Base-by-base conservation (phyloP, 2,329 filamentous ascomycete species). In the Beauveria australis region DNA sequence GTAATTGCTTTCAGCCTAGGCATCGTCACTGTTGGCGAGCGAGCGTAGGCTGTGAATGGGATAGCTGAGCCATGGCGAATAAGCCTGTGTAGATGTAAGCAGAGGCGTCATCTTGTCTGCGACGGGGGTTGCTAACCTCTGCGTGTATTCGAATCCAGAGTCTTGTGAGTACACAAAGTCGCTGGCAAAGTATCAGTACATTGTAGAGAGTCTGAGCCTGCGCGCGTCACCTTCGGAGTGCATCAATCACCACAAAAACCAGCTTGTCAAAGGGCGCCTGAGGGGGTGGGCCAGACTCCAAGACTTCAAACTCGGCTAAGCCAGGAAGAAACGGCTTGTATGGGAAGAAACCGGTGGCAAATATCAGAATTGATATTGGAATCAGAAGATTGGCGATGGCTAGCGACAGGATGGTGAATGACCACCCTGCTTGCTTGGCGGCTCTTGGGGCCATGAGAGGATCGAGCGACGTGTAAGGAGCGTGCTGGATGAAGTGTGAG, bases 1-100 rank as follows among this genome's bases (percentile, higher is more conserved):
- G 94, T 99, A 64, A 99, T 92, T 53, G 94, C 92, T 76, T 99
- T 99, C 68, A 99, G 87, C 64, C 93, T 87, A 47, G 94, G 94
- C 94, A 99, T 97, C 19, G 94, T 99, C 63, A 99, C 93, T 8
- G 94, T 99, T 2, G 94, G 94, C 56, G 95, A 92, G n/a, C 91
- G 89, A 19, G 94, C 94, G 81, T 96, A 89, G 40, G 93, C 93
- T 37, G 94, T 99, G 72, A 96, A 99, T 3, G 94, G 94, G 43
- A 97, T 79, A 7, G 94, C 95, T 62, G 82, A 82, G 62, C 93
- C 93, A 73, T 86, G 80, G 69, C 88, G 85, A 70, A 97, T 96
- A 65, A 97, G 80, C 67, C 91, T 96, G 69, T 24, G 30, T 28
- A n/a, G 26, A 8, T 33, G 46, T 62, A 28, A 68, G 66, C 52